Evolutionary conservation across 257 asterid species (phyloP), one percentile per base, ranked within the genome.

Genomic region (Nicotiana attenuata): DNA sequence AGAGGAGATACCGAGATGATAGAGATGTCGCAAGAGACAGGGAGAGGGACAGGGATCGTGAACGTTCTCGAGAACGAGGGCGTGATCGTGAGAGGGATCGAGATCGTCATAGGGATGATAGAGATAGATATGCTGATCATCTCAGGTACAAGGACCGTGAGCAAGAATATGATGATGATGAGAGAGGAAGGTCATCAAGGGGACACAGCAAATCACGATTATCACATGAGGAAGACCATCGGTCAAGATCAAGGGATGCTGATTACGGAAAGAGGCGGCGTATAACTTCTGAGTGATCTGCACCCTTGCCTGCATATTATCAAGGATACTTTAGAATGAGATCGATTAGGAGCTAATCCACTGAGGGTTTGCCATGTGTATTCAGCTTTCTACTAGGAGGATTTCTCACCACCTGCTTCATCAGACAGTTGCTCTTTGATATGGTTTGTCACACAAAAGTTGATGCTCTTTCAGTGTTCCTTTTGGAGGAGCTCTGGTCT

Each of bases 201-300:
- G 83, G 88, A 85, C 92, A 85, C 65, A 84, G 90, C 85, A 91
- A 92, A 87, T 86, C 93, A 47, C 81, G 93, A 83, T 19, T 87
- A 38, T 85, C 94, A 28, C 95, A 88, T 13, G 97, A 90, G 83
- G 94, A 87, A 35, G 92, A 91, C 81, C 93, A 84, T 38, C 84
- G 94, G 82, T 92, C 97, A 28, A 91, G 92, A 85, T 87, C 97
- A 41, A 92, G 93, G 88, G 97, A 92, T 86, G 88, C 92, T 63
- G 97, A 92, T 76, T 89, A 92, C 87, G 93, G 93, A 81, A 92
- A 92, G 86, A 90, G 92, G 89, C 91, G 90, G 7, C 92, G 93
- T 24, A 77, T 89, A 69, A 85, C 93, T 81, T 87, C 97, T 16
- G 92, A 94, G 68, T 94, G 87, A 90, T 75, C 82, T 16, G 69